Base-by-base conservation (phyloP, 352 stramenopile genomes). In the Blastocystis sp. region DNA sequence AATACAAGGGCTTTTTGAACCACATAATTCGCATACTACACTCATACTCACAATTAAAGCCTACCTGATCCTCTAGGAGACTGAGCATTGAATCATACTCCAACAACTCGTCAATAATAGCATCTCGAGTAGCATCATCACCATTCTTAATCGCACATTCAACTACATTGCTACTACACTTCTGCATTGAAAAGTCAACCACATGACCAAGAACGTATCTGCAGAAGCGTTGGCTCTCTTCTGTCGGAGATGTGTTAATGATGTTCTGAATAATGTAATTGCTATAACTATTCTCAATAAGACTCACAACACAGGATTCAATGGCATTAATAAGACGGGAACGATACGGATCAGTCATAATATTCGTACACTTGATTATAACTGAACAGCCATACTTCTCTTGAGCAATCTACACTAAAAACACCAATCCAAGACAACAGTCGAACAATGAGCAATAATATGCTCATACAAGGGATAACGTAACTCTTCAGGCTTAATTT, bases 91-190 rank as follows among this genome's bases (percentile, higher is more conserved):
- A 17, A 13, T 22, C 24, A 66, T 53, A 58, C 15, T 66, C 48
- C 27, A 84, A 15, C 6, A 96, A 89, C 90, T 96, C 94, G 13
- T 94, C 87, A 51, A 96, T 90, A 81, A 95, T 95, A 40, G 91
- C 89, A 70, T 95, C 92, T 19, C 93, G 92, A 11, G 95, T 89
- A 56, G 90, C 81, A 81, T 95, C 92, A 2, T 92, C 93, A 0
- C 95, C 96, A 87, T 97, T 95, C 91, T 98, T 95, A 30, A 98
- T 92, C 81, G 96, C 98, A 91, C 98, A 98, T 89, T 99, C 97
- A 90, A 99, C 97, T 35, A 98, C 96, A 90, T 99, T 98, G 60
- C 95, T 98, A 81, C 94, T 98, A 90, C 98, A 99, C 90, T 99
- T 99, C 90, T 99, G 96, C 84, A 98, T 95, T 62, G 96, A 97